phyloP scores from a whole-genome alignment of 2,329 filamentous ascomycete species.

The Aaosphaeria arxii region DNA sequence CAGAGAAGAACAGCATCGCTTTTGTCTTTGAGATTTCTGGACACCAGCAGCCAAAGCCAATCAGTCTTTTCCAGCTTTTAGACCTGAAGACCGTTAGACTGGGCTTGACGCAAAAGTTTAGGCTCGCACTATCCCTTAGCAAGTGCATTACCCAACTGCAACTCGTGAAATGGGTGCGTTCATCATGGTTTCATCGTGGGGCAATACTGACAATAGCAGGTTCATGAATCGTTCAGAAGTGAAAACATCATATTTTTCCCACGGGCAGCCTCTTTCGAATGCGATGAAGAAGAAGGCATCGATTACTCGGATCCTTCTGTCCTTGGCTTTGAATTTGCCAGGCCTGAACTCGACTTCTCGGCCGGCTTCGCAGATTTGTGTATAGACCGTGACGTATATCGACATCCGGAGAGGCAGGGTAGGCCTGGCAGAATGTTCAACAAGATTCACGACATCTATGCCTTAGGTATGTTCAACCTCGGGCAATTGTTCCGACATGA shows the following conservation, averaged over 20 bases:
- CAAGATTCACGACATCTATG: slow-evolving; percentile 36
- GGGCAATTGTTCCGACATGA: neutral
- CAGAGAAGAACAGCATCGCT: neutral
- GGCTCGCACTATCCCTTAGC: slow-evolving; percentile 4
- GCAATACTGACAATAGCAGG: too few relatives aligned
- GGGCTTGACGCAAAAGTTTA: neutral
- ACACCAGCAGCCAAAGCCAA: neutral
- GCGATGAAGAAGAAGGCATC: neutral
- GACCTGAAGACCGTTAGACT: neutral
- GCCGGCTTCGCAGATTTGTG: neutral
- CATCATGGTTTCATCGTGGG: too few relatives aligned
- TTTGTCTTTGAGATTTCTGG: slow-evolving; percentile 8
- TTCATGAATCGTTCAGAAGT: slow-evolving; percentile 7
- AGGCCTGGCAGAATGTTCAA: slow-evolving; percentile 23
- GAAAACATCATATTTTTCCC: slow-evolving; percentile 15
- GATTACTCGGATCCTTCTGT: slow-evolving; percentile 7
- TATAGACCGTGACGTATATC: slow-evolving; percentile 12
- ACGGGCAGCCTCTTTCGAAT: neutral
- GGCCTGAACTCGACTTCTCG: slow-evolving; percentile 9
- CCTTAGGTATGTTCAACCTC: slow-evolving; percentile 17
- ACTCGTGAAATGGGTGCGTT: slow-evolving; percentile 10
- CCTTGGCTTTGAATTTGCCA: slow-evolving; percentile 11
- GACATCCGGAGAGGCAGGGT: slow-evolving; percentile 33
- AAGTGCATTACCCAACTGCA: slow-evolving; percentile 10
- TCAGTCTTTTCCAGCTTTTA: slow-evolving; percentile 4